Evolutionary conservation across 495 filamentous ascomycete genomes (phyloP).

Genomic region (Wilcoxina mikolae): DNA sequence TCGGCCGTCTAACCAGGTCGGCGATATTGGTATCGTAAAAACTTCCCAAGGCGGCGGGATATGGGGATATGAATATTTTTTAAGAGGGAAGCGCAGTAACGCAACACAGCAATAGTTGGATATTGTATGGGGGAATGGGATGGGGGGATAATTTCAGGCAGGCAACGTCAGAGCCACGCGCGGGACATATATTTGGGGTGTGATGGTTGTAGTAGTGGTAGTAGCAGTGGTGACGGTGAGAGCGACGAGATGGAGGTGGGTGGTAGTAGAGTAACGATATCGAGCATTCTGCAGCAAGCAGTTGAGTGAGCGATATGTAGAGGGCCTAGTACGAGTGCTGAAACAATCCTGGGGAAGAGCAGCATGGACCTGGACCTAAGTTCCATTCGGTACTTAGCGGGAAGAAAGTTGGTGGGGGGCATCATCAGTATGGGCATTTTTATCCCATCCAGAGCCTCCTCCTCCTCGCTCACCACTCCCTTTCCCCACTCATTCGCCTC

Average conservation of each 20-base stretch:
- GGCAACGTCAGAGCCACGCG: not conserved
- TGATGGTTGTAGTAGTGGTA: too few relatives aligned
- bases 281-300: too few relatives aligned
- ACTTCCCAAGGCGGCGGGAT: not conserved
- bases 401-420: not conserved
- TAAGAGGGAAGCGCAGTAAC: too few relatives aligned
- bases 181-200: not conserved
- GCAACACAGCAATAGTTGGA: not conserved
- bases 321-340: not conserved
- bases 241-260: too few relatives aligned
- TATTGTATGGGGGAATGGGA: not conserved
- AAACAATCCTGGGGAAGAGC: not conserved
- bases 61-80: not conserved
- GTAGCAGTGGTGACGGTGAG: too few relatives aligned
- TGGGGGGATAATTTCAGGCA: not conserved
- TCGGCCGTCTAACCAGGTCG: not conserved
- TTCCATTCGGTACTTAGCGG: not conserved
- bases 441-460: not conserved
- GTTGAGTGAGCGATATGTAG: not conserved
- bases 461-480: not conserved
- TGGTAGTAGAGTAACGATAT: too few relatives aligned
- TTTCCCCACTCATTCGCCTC: not conserved
- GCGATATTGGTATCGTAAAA: slow-evolving; percentile 1
- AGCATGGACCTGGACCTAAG: not conserved
- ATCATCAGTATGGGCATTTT: not conserved